phyloP scores from a whole-genome alignment of 495 filamentous ascomycete genomes.

The Lasiosphaeris hirsuta region DNA sequence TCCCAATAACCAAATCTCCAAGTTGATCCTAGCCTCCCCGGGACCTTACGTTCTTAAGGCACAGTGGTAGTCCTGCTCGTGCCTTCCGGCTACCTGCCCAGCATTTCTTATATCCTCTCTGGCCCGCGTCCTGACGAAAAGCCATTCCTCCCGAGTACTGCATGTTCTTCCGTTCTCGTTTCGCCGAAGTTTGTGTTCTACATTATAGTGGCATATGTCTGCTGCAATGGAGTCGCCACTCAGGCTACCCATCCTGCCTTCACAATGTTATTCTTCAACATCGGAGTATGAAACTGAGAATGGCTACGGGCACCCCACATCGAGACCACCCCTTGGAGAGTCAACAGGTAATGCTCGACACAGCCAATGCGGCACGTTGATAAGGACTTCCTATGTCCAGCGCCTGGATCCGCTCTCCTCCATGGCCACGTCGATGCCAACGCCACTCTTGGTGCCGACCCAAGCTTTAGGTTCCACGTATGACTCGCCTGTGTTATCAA shows the following conservation, averaged over 20 bases:
- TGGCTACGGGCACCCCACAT: slow-evolving; percentile 19
- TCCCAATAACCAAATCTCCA: slow-evolving; percentile 16
- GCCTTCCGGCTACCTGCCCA: slow-evolving; percentile 8
- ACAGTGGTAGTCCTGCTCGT: slow-evolving; percentile 20
- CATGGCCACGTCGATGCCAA: slow-evolving; percentile 34
- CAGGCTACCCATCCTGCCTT: slow-evolving; percentile 23
- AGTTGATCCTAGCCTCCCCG: slow-evolving; percentile 15
- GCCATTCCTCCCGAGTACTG: slow-evolving; percentile 49
- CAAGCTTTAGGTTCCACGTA: slow-evolving; percentile 40
- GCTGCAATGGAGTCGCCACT: slow-evolving; percentile 26
- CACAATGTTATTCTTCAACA: slow-evolving; percentile 28
- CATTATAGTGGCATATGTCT: slow-evolving; percentile 7
- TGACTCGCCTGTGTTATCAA: slow-evolving; percentile 22
- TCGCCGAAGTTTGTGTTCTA: slow-evolving; percentile 13
- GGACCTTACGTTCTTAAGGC: slow-evolving; percentile 22
- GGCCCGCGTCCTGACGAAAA: slow-evolving; percentile 30
- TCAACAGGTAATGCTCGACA: slow-evolving; percentile 49
- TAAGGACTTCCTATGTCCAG: background rate
- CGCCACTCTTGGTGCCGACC: slow-evolving; percentile 41
- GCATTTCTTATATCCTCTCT: slow-evolving; percentile 34
- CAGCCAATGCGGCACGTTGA: background rate
- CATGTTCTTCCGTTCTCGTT: slow-evolving; percentile 54
- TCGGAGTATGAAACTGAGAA: slow-evolving; percentile 16
- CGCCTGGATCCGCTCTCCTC: slow-evolving; percentile 31
- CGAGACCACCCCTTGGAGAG: slow-evolving; percentile 46